Evolutionary conservation across 345 rosid species (phyloP).

Genomic region (Camelina hispida): DNA sequence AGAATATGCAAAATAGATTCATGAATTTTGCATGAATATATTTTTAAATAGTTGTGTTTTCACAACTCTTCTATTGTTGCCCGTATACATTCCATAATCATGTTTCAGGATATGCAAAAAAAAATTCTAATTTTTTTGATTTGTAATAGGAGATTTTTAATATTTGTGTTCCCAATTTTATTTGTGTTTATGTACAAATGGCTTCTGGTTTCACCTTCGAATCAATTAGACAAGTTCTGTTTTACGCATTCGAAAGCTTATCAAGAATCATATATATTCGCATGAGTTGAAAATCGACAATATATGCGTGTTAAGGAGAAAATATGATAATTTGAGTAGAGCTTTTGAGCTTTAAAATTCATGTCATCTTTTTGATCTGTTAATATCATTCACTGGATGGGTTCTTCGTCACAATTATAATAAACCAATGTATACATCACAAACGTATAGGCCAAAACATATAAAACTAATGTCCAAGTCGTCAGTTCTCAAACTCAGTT

Average conservation of each 20-base stretch:
- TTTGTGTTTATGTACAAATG: background rate
- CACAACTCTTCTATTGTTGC: no score
- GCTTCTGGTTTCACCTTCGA: background rate
- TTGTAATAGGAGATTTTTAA: background rate
- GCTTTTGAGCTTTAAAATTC: no score
- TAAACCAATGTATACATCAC: conserved; percentile 19
- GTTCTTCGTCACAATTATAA: background rate
- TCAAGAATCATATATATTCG: no score
- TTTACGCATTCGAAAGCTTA: background rate
- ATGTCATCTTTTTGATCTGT: no score
- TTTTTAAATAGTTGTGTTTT: no score
- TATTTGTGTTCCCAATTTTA: background rate
- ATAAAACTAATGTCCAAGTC: conserved; percentile 14
- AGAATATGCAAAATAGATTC: conserved; percentile 13
- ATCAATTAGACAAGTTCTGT: background rate
- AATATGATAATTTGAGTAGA: background rate
- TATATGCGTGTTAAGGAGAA: no score
- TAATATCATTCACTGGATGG: background rate
- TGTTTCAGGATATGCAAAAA: no score
- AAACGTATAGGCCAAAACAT: conserved; percentile 24
- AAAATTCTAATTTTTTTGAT: no score
- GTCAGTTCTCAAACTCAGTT: no score
- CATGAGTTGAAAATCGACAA: no score
- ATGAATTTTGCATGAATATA: no score
- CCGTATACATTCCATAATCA: no score